Base-by-base conservation (phyloP, 768 basidiomycete species). In the Lactifluus hygrophoroides region DNA sequence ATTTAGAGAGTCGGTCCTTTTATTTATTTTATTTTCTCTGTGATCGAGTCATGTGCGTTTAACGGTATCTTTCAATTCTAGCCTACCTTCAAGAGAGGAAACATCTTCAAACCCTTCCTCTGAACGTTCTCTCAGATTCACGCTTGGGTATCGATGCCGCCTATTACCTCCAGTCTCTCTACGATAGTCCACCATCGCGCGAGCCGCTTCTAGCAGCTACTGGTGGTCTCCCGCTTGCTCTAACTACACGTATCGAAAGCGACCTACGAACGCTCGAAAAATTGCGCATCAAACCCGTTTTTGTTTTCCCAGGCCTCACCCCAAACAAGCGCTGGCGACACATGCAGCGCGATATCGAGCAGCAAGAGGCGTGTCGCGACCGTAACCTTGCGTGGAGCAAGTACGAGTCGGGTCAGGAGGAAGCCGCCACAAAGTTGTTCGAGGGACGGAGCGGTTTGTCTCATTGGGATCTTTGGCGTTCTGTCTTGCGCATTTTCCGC, bases 91-190 rank as follows among this genome's bases (percentile, higher is more conserved):
- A 79, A 25, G 92, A 94, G 78, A 87, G 91, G 71, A 91, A 92
- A 74, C 89, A 94, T 70, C 72, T 90, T 63, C 86, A 90, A 71
- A 86, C 85, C 40, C 82, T 88, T 56, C 82, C 90, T 21, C 81
- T 98, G 54, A 82, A 81, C 56, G 83, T 85, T 0, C 79, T 99
- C 48, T 80, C 89, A 42, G 91, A 96, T 68, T 90, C 94, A 52
- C 88, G 96, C 45, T 86, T 99, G 27, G 96, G 96, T 32, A 96
- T 99, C 69, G 95, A 99, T 79, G 94, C 93, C 3, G 85, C 88
- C 3, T 85, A 87, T 72, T 99, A 98, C 73, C 77, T 99, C 40
- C 79, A 85, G 53, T 77, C 80, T 45, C 78, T 98, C 63, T 85
- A 85, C 16, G 88, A 91, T 23, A 82, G 76, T 59, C 81, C 88